A percentile compares a stretch with the other conserved stretches of the same genome.
Evolutionary conservation across 2,329 filamentous ascomycete genomes (phyloP).

Genomic region (Sclerotinia nivalis): DNA sequence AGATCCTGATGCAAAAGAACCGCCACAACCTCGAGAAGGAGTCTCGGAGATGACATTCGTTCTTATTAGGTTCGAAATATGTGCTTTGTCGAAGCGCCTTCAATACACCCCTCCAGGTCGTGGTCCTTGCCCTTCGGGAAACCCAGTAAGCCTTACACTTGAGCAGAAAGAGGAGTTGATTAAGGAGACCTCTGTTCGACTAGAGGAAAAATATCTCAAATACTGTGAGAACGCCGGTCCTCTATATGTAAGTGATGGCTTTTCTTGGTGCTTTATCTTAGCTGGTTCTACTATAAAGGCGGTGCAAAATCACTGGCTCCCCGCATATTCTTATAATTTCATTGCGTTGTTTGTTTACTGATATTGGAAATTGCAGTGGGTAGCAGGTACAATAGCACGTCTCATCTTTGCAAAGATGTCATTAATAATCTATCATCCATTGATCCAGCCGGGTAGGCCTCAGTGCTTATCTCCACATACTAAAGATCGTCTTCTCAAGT

Average conservation of each 20-base stretch:
- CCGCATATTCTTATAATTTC: neutral
- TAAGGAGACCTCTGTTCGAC: slow-evolving; percentile 35
- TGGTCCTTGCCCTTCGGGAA: slow-evolving; percentile 19
- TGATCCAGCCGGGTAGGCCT: slow-evolving; percentile 35
- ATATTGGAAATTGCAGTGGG: slow-evolving; percentile 42
- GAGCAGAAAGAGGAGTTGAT: slow-evolving; percentile 41
- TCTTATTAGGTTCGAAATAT: slow-evolving; percentile 43
- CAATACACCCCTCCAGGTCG: slow-evolving; percentile 35
- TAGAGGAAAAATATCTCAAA: slow-evolving; percentile 41
- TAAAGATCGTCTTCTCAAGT: slow-evolving; percentile 43
- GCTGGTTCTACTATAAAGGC: neutral
- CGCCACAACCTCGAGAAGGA: slow-evolving; percentile 35
- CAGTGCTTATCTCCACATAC: slow-evolving; percentile 41
- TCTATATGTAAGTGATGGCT: slow-evolving; percentile 41
- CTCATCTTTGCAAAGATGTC: slow-evolving; percentile 46
- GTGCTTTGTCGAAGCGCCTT: slow-evolving; percentile 32
- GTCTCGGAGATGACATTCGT: slow-evolving; percentile 45
- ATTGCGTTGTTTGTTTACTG: neutral
- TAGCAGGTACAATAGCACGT: slow-evolving; percentile 47
- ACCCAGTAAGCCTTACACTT: slow-evolving; percentile 27
- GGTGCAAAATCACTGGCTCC: neutral
- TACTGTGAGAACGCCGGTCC: slow-evolving; percentile 45
- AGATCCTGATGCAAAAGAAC: slow-evolving; percentile 39
- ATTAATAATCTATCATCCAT: slow-evolving; percentile 44
- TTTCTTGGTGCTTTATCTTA: neutral